Evolutionary conservation across 306 rosid genomes (phyloP), one percentile per base, ranked within the genome.

Genomic region (Vigna unguiculata): DNA sequence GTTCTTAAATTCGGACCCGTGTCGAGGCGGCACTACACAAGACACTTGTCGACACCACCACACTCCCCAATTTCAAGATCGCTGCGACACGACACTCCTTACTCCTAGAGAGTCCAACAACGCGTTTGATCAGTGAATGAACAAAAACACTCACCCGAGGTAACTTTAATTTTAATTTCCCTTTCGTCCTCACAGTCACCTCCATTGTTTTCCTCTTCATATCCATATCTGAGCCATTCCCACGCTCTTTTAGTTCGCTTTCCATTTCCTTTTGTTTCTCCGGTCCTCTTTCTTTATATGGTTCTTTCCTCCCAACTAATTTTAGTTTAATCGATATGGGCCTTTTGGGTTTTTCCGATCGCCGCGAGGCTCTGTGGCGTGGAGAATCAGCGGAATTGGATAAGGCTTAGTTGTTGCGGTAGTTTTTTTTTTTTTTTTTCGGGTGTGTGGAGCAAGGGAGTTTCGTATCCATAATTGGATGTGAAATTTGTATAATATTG

Each of bases 11-110:
- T 55, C 24, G 55, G 85, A 82, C 84, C 72, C 75, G 88, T 77
- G 91, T 75, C 71, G 19, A 65, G 79, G 74, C 80, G 20, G 74
- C 83, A 46, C 24, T 46, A 78, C 85, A 52, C 38, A 51, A 80
- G 93, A 90, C 97, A 90, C 97, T 87, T 93, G 97, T 87, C 92
- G 85, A 60, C 60, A 24, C 87, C 80, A 79, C 89, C 86, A 57
- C 36, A 69, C 25, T 36, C 36, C 81, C 66, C 79, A 78, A 12
- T 65, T 71, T 76, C 13, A 69, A 53, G 65, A 49, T 84, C 69
- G 74, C 76, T 72, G 76, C 69, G 71, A 76, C 90, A 79, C 86
- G 72, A 76, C 90, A 72, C 80, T 28, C 53, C 30, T 40, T 10
- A 28, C 80, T 13, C 47, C 38, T 24, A 15, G n/a, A n/a, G n/a